Base-by-base conservation (phyloP, 225 moss, liverwort and hornwort genomes). In the Polytrichum commune region DNA sequence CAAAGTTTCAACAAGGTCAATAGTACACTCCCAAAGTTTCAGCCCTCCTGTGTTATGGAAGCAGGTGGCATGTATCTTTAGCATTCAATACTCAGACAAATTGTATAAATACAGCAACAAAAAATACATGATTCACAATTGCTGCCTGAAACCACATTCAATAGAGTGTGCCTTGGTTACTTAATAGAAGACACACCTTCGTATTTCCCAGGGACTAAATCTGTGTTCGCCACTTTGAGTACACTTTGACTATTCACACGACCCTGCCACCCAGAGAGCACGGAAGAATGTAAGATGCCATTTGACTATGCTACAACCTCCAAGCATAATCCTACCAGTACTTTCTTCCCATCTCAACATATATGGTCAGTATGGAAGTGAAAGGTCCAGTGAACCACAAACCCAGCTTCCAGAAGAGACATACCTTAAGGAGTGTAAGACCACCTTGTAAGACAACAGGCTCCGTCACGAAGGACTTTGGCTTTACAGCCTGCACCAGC, bases 21-120 rank as follows among this genome's bases (percentile, higher is more conserved):
- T 75, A 46, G 95, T 90, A 71, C 95, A 93, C 69, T 98, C 93
- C 98, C 98, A 98, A 57, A 98, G 91, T 81, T 98, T 98, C 71
- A 95, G 72, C 63, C 95, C 98, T 69, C 98, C 97, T 98, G 73
- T 38, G 4, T 26, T 69, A 54, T 75, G 65, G 69, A 64, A 18
- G 53, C 7, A 35, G 65, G 63, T 66, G 23, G 8, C 6, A 58
- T 58, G 58, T 1, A 4, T 46, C 46, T 46, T 46, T 46, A 46
- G 46, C 46, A 46, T 46, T 46, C 46, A 13, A 46, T 46, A 13
- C 4, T 0, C 13, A 46, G 13, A 10, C 7, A 46, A 13, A 10
- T 46, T 46, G 46, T 4, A 13, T 13, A 46, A 46, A 35, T 3
- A 46, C 46, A 46, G 46, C 3, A 46, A 46, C 46, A 46, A 46